Conservation (phyloP, 345 rosid genomes). For the Ricinus communis region DNA sequence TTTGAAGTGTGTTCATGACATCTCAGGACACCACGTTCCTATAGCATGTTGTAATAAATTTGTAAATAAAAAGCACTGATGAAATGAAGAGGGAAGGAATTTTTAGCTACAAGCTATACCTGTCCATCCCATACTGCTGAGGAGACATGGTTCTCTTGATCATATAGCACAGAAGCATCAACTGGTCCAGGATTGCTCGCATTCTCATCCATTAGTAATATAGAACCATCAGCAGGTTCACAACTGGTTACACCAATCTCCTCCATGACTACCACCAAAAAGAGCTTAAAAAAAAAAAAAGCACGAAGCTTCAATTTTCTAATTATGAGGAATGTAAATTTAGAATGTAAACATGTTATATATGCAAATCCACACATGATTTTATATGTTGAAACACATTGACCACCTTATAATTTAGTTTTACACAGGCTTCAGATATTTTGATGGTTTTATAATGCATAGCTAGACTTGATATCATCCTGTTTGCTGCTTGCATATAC, state of each 20-base stretch:
- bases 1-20: slow-evolving; percentile 97
- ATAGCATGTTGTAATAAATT: slow-evolving; percentile 1
- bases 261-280: slow-evolving; percentile 2
- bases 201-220: slow-evolving; percentile 2
- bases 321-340: no score
- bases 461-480: no score
- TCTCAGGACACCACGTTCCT: slow-evolving; percentile 97
- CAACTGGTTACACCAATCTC: slow-evolving; percentile 5
- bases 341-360: no score
- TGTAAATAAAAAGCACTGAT: not conserved
- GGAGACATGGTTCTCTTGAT: slow-evolving; percentile 26
- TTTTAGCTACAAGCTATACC: slow-evolving; percentile 12
- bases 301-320: no score
- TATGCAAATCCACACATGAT: no score
- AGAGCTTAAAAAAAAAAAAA: not conserved
- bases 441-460: no score
- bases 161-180: slow-evolving; percentile 48
- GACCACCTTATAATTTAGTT: no score
- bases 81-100: no score
- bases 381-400: no score
- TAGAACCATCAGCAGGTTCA: slow-evolving; percentile 3
- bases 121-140: slow-evolving; percentile 32
- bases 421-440: no score
- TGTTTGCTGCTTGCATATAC: no score
- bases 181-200: slow-evolving; percentile 34